phyloP scores from a whole-genome alignment of 768 basidiomycete species.

The Amanita phalloides region DNA sequence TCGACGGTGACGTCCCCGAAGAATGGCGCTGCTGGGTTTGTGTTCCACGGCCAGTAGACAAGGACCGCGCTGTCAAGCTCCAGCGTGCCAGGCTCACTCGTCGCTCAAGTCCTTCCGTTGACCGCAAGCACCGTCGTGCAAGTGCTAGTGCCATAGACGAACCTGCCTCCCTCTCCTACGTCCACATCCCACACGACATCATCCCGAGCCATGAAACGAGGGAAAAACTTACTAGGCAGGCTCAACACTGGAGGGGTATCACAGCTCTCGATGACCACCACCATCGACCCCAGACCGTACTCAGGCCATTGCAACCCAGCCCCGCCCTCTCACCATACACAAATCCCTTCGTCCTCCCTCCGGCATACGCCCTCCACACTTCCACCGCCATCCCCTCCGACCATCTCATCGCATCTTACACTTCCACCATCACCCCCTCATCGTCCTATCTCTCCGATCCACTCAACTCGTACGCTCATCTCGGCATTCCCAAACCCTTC shows the following conservation, averaged over 20 bases:
- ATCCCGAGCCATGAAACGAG: slow-evolving; percentile 31
- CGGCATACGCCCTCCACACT: slow-evolving; percentile 57
- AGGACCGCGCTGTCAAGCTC: slow-evolving; percentile 33
- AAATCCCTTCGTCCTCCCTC: slow-evolving; percentile 37
- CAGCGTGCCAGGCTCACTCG: slow-evolving; percentile 26
- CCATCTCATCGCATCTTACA: slow-evolving; percentile 52
- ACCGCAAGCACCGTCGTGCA: slow-evolving; percentile 25
- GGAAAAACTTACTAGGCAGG: slow-evolving; percentile 42
- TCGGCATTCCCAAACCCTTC: slow-evolving; percentile 76
- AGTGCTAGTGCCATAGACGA: slow-evolving; percentile 25
- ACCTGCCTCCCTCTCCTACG: slow-evolving; percentile 33
- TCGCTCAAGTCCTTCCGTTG: slow-evolving; percentile 17
- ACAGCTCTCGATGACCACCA: slow-evolving; percentile 29
- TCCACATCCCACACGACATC: slow-evolving; percentile 36
- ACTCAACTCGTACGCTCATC: slow-evolving; percentile 76
- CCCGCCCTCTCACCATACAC: slow-evolving; percentile 24
- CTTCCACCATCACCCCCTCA: slow-evolving; percentile 54
- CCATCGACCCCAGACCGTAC: slow-evolving; percentile 7
- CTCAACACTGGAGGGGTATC: slow-evolving; percentile 57
- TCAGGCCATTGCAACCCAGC: slow-evolving; percentile 19
- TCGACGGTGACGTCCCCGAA: slow-evolving; percentile 51
- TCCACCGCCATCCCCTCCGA: slow-evolving; percentile 42
- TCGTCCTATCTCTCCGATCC: slow-evolving; percentile 66
- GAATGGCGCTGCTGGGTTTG: slow-evolving; percentile 73
- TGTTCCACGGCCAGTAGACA: slow-evolving; percentile 36